A percentile compares a stretch with the other conserved stretches of the same genome.
Evolutionary conservation across 2,329 filamentous ascomycete species (phyloP).

Genomic region (Fusarium sp.): DNA sequence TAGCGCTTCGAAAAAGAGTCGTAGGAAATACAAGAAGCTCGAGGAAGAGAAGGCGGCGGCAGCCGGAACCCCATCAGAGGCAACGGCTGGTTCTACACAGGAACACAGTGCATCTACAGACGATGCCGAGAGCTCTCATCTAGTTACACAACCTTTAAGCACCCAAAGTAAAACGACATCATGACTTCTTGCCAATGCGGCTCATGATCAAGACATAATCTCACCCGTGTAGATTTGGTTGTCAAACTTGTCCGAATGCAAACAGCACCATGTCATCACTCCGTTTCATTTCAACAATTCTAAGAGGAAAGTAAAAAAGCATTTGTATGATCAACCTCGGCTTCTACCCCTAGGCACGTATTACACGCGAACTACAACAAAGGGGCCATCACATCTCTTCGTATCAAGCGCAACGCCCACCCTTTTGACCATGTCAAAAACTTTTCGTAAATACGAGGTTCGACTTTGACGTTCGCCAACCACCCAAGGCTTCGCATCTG

Average conservation of each 20-base stretch:
- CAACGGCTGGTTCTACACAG: background rate
- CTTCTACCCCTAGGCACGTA: conserved; percentile 60
- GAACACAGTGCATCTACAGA: background rate
- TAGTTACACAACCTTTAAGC: background rate
- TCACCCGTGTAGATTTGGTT: background rate
- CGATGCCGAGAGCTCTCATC: background rate
- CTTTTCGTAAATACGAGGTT: conserved; percentile 67
- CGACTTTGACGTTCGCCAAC: conserved; percentile 59
- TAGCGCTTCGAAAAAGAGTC: conserved; percentile 82
- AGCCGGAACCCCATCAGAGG: background rate
- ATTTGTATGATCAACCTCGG: conserved; percentile 67
- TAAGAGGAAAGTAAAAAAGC: conserved; percentile 55
- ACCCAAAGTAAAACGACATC: conserved; percentile 1
- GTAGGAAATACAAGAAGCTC: conserved; percentile 77
- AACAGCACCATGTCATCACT: conserved; percentile 38
- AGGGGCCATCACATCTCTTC: conserved; percentile 58
- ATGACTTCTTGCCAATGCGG: background rate
- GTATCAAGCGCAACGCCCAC: conserved; percentile 59
- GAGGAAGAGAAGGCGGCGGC: conserved; percentile 56
- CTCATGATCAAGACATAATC: background rate
- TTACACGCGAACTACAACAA: conserved; percentile 61
- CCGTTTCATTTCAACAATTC: conserved; percentile 46
- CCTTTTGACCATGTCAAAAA: conserved; percentile 64
- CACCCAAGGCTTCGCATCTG: conserved; percentile 55
- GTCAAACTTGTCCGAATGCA: background rate